Conservation (phyloP, 2,329 filamentous ascomycete genomes). For the Colletotrichum eleusines region DNA sequence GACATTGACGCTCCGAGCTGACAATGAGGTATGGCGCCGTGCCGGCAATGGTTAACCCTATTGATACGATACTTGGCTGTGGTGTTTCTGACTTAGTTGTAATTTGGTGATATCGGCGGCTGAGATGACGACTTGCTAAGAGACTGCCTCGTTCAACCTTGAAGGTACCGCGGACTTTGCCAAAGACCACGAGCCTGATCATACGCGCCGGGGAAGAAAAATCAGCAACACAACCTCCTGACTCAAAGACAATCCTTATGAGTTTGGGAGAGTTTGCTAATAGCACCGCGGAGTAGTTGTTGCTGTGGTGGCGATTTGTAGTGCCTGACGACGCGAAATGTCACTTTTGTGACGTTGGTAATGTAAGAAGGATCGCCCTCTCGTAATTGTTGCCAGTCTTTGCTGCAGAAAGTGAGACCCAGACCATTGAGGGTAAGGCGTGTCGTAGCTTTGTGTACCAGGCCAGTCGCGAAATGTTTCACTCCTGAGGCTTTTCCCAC, state of each 20-base stretch:
- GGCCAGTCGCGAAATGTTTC: conserved; percentile 24
- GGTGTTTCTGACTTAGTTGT: not conserved
- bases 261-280: not conserved
- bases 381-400: conserved; percentile 22
- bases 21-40: conserved; percentile 19
- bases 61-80: not conserved
- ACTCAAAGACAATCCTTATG: not conserved
- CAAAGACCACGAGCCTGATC: not conserved
- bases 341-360: conserved; percentile 1
- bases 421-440: conserved; percentile 28
- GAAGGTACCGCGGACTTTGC: not conserved
- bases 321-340: conserved; percentile 9
- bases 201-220: not conserved
- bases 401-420: conserved; percentile 9
- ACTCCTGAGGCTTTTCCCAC: conserved; percentile 14
- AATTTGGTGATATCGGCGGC: not conserved
- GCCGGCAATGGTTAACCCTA: conserved; percentile 7
- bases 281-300: not conserved
- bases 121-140: conserved; percentile 8
- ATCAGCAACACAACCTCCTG: not conserved
- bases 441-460: conserved; percentile 18
- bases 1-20: conserved; percentile 14
- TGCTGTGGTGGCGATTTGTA: conserved; percentile 8
- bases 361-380: conserved; percentile 12
- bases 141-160: not conserved